Conservation (phyloP, 805 yeast species). For the Saturnispora ahearnii region DNA sequence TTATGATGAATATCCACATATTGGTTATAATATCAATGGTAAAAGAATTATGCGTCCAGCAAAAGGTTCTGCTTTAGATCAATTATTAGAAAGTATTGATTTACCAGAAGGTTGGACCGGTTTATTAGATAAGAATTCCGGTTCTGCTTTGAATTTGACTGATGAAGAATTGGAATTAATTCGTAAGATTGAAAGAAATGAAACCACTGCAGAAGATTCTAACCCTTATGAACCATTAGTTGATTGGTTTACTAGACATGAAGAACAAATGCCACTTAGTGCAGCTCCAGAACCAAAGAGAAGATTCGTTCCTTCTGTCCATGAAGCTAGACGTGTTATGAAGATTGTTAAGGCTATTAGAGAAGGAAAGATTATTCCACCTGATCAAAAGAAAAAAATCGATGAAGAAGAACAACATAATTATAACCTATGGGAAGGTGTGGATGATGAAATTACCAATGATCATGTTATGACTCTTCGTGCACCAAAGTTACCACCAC, state of each 20-base stretch:
- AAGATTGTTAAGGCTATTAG: constrained; percentile 93
- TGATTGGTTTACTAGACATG: constrained; percentile 88
- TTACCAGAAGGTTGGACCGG: constrained; percentile 99
- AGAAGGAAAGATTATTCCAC: constrained; percentile 87
- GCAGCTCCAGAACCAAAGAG: constrained; percentile 97
- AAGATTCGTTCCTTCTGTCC: constrained; percentile 92
- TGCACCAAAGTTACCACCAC: constrained; percentile 94
- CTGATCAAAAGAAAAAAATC: constrained; percentile 43
- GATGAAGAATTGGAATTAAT: constrained; percentile 85
- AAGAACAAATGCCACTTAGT: constrained; percentile 82
- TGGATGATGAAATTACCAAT: constrained; percentile 38
- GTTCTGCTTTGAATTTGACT: constrained; percentile 70
- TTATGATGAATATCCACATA: constrained; percentile 94
- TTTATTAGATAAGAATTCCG: constrained; percentile 80
- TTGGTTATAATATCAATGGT: constrained; percentile 95
- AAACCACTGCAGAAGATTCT: constrained; percentile 67
- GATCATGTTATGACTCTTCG: constrained; percentile 88
- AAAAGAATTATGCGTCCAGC: constrained; percentile 99
- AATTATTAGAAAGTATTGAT: constrained; percentile 80
- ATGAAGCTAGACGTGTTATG: constrained; percentile 94
- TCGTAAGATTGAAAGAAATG: constrained; percentile 74
- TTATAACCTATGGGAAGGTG: constrained; percentile 81
- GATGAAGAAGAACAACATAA: constrained; percentile 37
- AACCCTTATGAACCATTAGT: constrained; percentile 90
- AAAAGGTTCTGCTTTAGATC: constrained; percentile 88